These are phyloP conservation scores for Thermomucor indicae-seudaticae DNA, from an alignment of 371 early-diverging fungal species.

Conservation along the genomic window DNA sequence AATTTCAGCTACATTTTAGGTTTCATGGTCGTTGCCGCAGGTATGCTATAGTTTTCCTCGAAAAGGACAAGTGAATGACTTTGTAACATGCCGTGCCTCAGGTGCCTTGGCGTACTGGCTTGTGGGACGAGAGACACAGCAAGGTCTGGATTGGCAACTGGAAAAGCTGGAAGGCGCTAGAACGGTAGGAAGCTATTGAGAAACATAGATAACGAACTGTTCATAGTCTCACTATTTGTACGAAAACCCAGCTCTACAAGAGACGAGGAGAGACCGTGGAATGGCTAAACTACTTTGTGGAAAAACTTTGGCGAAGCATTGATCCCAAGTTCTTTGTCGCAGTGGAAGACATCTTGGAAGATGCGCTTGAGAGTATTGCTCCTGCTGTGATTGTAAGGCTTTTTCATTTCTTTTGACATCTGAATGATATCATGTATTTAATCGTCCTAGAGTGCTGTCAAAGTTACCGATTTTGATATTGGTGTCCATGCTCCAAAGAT, in stretches of 20 bases:
- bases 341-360: constrained; percentile 25
- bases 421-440: too few species aligned
- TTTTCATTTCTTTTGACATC: too few species aligned
- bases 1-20: constrained; percentile 12
- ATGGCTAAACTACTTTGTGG: constrained; percentile 25
- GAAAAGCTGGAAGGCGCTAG: constrained; percentile 16
- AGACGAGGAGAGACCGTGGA: constrained; percentile 20
- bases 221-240: neutral
- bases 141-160: constrained; percentile 25
- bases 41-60: neutral
- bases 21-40: neutral
- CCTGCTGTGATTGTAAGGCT: constrained; percentile 20
- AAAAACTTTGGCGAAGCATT: constrained; percentile 27
- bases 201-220: neutral
- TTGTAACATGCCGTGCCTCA: neutral
- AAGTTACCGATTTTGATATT: constrained; percentile 25
- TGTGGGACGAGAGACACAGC: constrained; percentile 12
- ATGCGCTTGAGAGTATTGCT: constrained; percentile 14
- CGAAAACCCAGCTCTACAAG: constrained; percentile 11
- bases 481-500: constrained; percentile 26
- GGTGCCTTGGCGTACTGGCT: constrained; percentile 16
- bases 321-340: constrained; percentile 21
- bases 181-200: constrained; percentile 4
- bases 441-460: constrained; percentile 17
- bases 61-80: neutral